phyloP scores from a whole-genome alignment of 1,284 basidiomycete genomes.

The Cutaneotrichosporon cutaneum region DNA sequence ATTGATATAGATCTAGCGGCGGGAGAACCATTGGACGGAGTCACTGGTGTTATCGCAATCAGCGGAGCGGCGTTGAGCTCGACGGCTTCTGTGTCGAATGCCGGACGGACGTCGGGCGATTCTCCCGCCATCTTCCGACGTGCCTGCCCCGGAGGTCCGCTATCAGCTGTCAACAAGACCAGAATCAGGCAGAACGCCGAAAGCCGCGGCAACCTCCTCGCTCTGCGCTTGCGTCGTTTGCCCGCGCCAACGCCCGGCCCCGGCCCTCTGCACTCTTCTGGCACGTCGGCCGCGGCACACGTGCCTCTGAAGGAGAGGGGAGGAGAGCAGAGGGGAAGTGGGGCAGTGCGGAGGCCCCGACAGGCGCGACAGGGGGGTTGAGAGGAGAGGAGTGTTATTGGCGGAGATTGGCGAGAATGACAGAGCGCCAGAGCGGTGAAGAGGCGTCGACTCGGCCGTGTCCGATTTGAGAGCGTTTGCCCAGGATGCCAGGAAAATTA shows the following conservation, averaged over 20 bases:
- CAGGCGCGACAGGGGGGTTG: too few species aligned
- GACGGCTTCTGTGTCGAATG: neutral
- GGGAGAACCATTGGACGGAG: too few species aligned
- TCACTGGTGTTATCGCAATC: neutral
- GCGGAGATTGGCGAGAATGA: neutral
- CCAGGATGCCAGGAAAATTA: neutral
- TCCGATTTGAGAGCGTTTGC: too few species aligned
- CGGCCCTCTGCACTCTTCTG: neutral
- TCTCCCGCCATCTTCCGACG: neutral
- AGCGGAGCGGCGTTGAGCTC: neutral
- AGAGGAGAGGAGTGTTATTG: neutral
- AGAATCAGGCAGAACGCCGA: neutral
- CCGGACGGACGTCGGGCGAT: neutral
- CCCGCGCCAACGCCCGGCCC: neutral
- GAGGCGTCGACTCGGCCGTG: neutral
- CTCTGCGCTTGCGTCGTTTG: neutral
- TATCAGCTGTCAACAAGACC: too few species aligned
- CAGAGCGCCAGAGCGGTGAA: too few species aligned
- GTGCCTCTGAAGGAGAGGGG: too few species aligned
- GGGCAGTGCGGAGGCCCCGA: neutral
- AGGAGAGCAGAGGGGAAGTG: too few species aligned
- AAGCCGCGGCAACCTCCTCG: constrained; percentile 3
- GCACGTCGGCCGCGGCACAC: too few species aligned
- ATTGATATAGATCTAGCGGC: too few species aligned
- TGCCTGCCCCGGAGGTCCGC: neutral